phyloP scores from a whole-genome alignment of 129 eudicot genomes.

The Dittrichia graveolens region DNA sequence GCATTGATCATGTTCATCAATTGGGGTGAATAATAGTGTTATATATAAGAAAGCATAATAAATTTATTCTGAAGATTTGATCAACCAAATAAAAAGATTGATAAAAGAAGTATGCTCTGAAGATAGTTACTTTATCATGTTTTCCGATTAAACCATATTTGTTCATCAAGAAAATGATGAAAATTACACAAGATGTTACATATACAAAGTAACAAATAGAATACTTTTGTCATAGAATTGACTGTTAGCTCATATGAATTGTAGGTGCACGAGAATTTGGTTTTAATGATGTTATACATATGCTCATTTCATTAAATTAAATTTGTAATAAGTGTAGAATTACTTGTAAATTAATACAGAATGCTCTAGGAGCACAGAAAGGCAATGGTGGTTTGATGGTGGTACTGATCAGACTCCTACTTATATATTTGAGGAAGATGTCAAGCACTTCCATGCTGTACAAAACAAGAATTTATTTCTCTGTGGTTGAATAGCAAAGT shows the following conservation, averaged over 20 bases:
- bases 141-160: not conserved
- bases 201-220: constrained; percentile 4
- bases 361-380: constrained; percentile 98
- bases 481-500: not conserved
- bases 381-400: constrained; percentile 99
- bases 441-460: constrained; percentile 91
- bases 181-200: not conserved
- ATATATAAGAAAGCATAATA: too few species aligned
- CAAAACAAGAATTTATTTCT: not conserved
- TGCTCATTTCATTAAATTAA: not conserved
- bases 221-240: not conserved
- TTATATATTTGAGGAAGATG: constrained; percentile 94
- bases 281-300: not conserved
- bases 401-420: constrained; percentile 99
- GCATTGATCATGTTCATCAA: too few species aligned
- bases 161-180: not conserved
- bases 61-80: too few species aligned
- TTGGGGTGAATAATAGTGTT: too few species aligned
- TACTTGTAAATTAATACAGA: constrained; percentile 43
- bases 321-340: not conserved
- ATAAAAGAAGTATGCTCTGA: too few species aligned
- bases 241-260: not conserved
- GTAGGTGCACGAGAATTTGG: constrained; percentile 5
- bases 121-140: too few species aligned
- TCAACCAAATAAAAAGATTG: too few species aligned